Percentiles rank a stretch among this genome's conserved stretches.
These are phyloP conservation scores for Vitis amurensis DNA, from an alignment of 164 flowering plant genomes.

Conservation along the genomic window DNA sequence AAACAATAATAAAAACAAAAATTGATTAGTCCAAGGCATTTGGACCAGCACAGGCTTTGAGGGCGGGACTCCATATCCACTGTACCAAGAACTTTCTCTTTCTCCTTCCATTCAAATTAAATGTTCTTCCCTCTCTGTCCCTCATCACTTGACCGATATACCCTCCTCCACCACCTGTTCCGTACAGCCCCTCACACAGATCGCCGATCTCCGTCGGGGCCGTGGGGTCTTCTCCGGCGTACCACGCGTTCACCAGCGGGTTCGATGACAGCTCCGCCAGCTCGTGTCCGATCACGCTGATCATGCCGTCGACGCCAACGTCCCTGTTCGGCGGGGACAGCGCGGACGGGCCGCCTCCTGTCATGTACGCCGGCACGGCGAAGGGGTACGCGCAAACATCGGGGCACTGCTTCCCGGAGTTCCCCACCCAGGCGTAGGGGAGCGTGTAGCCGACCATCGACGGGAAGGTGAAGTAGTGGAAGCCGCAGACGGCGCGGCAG, in stretches of 20 bases:
- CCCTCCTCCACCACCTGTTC: slow-evolving; percentile 95
- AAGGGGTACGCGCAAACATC: slow-evolving; percentile 68
- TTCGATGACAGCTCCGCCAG: slow-evolving; percentile 85
- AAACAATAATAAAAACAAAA: too few species aligned
- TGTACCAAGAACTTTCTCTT: too few species aligned
- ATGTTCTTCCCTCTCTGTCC: slow-evolving; percentile 63
- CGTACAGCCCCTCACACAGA: slow-evolving; percentile 89
- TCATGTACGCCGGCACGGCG: slow-evolving; percentile 78
- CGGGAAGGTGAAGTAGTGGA: slow-evolving; percentile 95
- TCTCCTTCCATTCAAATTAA: slow-evolving; percentile 66
- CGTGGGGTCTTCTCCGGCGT: slow-evolving; percentile 93
- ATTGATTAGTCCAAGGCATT: too few species aligned
- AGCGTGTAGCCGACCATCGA: slow-evolving; percentile 84
- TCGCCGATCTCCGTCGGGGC: slow-evolving; percentile 97
- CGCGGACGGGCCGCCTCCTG: slow-evolving; percentile 49
- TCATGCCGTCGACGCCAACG: slow-evolving; percentile 88
- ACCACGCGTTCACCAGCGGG: slow-evolving; percentile 94
- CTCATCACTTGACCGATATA: slow-evolving; percentile 84
- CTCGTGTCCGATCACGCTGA: slow-evolving; percentile 93
- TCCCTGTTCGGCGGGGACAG: slow-evolving; percentile 74
- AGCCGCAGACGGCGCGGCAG: slow-evolving; percentile 92
- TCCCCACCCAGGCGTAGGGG: slow-evolving; percentile 97
- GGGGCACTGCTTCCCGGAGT: slow-evolving; percentile 88
- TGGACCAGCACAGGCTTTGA: too few species aligned
- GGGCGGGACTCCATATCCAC: too few species aligned